Evolutionary conservation across 2,329 filamentous ascomycete species (phyloP), one percentile per base, ranked within the genome.

Genomic region (Rhinocladiella similis): DNA sequence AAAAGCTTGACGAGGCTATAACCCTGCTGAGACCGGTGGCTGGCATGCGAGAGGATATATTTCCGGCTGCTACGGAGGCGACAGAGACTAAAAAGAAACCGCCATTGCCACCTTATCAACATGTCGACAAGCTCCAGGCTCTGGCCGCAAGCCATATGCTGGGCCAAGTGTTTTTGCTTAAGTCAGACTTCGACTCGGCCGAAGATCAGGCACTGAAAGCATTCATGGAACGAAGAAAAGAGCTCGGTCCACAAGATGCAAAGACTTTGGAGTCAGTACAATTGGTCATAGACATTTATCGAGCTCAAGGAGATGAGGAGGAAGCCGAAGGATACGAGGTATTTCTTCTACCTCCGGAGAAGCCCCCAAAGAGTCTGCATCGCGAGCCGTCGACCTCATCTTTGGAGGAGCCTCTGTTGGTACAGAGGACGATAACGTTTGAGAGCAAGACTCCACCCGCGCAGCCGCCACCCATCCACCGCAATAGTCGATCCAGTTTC

Each of bases 1-100:
- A 65, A 19, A 65, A 65, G 45, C 55, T 60, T 20, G 61, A 65
- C 25, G 56, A 65, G 18, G 61, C 61, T 10, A 55, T 65, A 13
- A 42, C 25, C 9, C 46, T 63, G 19, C 59, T 65, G n/a, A 27
- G 57, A 46, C 61, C 61, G 5, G 53, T 65, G 10, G 56, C 63
- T 7, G 50, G 51, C 10, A 48, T 53, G 54, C 43, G 55, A 14
- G 33, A 45, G 12, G 51, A 60, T 45, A 54, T 62, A 22, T 60
- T 57, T 27, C 50, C 60, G 6, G 14, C 10, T 18, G 16, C 57
- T 7, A 33, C 42, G 16, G 38, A 43, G 13, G 35, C 36, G 14
- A 20, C 7, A 22, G 20, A 10, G 7, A 9, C 42, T 5, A 50
- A 56, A n/a, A n/a, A 39, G 13, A 49, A 22, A 16, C 35, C 43